Conservation (phyloP, 352 stramenopile species). For the Pythium rishiriense region DNA sequence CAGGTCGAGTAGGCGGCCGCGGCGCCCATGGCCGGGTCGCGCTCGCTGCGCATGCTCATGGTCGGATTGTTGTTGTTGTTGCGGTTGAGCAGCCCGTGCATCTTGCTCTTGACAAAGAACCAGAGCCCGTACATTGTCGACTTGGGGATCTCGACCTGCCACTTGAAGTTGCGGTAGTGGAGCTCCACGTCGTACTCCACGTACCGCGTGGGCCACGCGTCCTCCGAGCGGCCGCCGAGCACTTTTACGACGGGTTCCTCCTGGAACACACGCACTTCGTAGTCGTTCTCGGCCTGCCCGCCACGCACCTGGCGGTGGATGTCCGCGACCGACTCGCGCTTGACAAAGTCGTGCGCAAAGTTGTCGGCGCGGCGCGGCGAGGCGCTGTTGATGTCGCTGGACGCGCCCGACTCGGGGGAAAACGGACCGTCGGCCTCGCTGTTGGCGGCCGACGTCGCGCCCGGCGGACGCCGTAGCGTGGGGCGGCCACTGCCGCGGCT, state of each 20-base stretch:
- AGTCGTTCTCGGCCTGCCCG: conserved; percentile 48
- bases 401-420: conserved; percentile 20
- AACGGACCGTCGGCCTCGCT: conserved; percentile 6
- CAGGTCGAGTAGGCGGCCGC: conserved; percentile 20
- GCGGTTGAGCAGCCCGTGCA: conserved; percentile 46
- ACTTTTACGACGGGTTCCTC: conserved; percentile 63
- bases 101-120: conserved; percentile 87
- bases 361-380: conserved; percentile 24
- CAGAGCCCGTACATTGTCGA: conserved; percentile 79
- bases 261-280: conserved; percentile 77
- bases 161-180: conserved; percentile 76
- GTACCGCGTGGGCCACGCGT: conserved; percentile 82
- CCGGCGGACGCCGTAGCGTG: conserved; percentile 7
- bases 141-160: conserved; percentile 86
- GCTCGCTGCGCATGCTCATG: conserved; percentile 4
- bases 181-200: conserved; percentile 88
- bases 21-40: conserved; percentile 7
- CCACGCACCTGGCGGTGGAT: conserved; percentile 36
- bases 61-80: neutral
- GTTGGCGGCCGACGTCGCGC: conserved; percentile 9
- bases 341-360: conserved; percentile 48
- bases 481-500: neutral
- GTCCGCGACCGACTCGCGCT: conserved; percentile 42
- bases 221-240: conserved; percentile 59
- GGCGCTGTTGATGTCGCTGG: conserved; percentile 1